phyloP scores from a whole-genome alignment of 495 filamentous ascomycete genomes.

The Penicillium mononematosum region DNA sequence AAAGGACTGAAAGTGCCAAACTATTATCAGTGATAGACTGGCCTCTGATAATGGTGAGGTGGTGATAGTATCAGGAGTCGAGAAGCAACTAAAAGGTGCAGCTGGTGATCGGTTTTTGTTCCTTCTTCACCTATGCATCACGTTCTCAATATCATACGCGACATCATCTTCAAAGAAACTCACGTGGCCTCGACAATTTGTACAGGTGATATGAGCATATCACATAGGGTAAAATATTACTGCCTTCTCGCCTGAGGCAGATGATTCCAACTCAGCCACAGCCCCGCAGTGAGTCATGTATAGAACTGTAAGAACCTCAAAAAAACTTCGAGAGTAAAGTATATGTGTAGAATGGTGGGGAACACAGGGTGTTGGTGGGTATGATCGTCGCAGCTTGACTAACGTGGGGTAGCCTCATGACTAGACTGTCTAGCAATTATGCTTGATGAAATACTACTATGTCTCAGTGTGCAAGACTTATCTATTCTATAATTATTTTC shows the following conservation, averaged over 20 bases:
- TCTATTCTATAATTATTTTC: background rate
- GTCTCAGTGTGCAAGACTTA: background rate
- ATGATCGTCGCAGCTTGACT: background rate
- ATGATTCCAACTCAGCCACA: slow-evolving; percentile 3
- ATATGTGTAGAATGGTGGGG: background rate
- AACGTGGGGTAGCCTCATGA: background rate
- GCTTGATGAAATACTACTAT: background rate
- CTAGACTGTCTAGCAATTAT: background rate
- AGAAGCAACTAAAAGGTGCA: background rate
- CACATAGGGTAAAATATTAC: background rate
- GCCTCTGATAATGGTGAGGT: background rate
- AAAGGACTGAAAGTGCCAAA: slow-evolving; percentile 44
- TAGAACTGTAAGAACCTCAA: background rate
- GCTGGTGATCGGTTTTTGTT: background rate
- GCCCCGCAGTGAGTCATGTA: slow-evolving; percentile 8
- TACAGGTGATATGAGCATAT: background rate
- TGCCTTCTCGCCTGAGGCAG: background rate
- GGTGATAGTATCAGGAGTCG: background rate
- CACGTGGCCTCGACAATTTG: background rate
- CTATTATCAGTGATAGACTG: slow-evolving; percentile 29
- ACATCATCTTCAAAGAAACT: background rate
- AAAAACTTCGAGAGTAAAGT: background rate
- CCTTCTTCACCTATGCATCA: background rate
- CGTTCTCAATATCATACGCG: background rate
- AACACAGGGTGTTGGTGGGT: background rate